A percentile compares a stretch with the other conserved stretches of the same genome.
These are phyloP conservation scores for Yamadazyma olivae DNA, from an alignment of 805 yeast genomes.

Conservation along the genomic window DNA sequence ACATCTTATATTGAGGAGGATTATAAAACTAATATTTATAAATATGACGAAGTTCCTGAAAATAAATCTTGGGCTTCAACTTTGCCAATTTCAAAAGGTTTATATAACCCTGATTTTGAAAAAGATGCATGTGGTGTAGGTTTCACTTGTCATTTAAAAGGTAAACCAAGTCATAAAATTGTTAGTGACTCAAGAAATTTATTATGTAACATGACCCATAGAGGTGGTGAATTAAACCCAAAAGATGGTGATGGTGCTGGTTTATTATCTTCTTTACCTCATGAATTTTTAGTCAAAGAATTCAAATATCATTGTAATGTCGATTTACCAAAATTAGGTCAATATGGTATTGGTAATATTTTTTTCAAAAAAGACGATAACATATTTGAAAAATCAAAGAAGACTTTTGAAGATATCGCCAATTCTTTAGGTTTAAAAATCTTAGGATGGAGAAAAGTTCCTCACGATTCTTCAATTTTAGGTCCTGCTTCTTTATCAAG, in stretches of 20 bases:
- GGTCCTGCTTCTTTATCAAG: conserved; percentile 94
- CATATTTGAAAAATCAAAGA: conserved; percentile 66
- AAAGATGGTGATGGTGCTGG: conserved; percentile 99
- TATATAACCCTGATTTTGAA: conserved; percentile 90
- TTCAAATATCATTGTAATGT: conserved; percentile 68
- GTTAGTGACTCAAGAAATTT: conserved; percentile 85
- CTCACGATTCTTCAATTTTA: conserved; percentile 88
- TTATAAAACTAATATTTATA: conserved; percentile 44
- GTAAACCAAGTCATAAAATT: conserved; percentile 82
- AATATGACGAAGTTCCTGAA: conserved; percentile 71
- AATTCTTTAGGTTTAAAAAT: conserved; percentile 71
- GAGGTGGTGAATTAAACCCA: conserved; percentile 98
- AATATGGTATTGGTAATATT: conserved; percentile 92
- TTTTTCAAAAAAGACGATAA: conserved; percentile 85
- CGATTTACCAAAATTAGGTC: conserved; percentile 72
- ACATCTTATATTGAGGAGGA: conserved; percentile 38
- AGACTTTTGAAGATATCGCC: conserved; percentile 82
- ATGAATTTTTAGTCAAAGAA: conserved; percentile 80
- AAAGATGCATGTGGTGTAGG: conserved; percentile 99
- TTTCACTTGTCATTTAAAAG: conserved; percentile 92
- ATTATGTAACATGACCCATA: conserved; percentile 96
- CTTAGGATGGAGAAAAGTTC: conserved; percentile 93
- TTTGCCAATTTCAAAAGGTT: conserved; percentile 81
- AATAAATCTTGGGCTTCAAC: conserved; percentile 92
- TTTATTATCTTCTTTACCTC: conserved; percentile 89